Evolutionary conservation across 768 basidiomycete species (phyloP).

Genomic region (Rhodotorula graminis): DNA sequence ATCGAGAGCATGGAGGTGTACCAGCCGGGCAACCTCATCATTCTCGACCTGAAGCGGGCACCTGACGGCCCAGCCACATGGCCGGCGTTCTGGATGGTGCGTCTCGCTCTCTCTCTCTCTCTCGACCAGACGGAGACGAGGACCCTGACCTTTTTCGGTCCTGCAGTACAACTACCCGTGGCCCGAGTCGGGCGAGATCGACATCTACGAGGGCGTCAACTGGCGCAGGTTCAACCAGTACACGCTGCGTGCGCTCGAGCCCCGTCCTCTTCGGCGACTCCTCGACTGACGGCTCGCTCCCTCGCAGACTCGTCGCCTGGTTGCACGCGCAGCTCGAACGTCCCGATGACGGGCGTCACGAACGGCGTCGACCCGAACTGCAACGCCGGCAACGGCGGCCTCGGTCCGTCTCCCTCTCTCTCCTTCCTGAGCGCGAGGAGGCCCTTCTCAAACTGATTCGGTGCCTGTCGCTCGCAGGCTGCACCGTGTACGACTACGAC

Average conservation of each 20-base stretch:
- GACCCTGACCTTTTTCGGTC: too few relatives aligned
- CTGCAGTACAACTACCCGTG: not conserved
- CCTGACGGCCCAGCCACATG: constrained; percentile 2
- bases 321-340: constrained; percentile 26
- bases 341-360: constrained; percentile 44
- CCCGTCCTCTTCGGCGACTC: constrained; percentile 48
- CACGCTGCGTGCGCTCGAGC: constrained; percentile 44
- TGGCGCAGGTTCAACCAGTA: constrained; percentile 49
- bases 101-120: not conserved
- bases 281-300: constrained; percentile 4
- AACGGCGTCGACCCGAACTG: constrained; percentile 47
- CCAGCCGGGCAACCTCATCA: constrained; percentile 17
- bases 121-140: too few relatives aligned
- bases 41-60: constrained; percentile 16
- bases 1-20: constrained; percentile 1
- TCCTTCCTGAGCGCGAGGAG: not conserved
- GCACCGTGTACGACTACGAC: constrained; percentile 49
- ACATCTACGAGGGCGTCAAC: constrained; percentile 48
- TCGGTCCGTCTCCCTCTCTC: not conserved
- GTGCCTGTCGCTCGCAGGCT: constrained; percentile 43
- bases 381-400: constrained; percentile 36
- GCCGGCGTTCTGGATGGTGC: constrained; percentile 23
- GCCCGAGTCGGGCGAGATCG: constrained; percentile 53
- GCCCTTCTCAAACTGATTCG: constrained; percentile 44
- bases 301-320: constrained; percentile 6